Evolutionary conservation across 805 yeast species (phyloP), one percentile per base, ranked within the genome.

Genomic region (Wickerhamiella sorbophila): DNA sequence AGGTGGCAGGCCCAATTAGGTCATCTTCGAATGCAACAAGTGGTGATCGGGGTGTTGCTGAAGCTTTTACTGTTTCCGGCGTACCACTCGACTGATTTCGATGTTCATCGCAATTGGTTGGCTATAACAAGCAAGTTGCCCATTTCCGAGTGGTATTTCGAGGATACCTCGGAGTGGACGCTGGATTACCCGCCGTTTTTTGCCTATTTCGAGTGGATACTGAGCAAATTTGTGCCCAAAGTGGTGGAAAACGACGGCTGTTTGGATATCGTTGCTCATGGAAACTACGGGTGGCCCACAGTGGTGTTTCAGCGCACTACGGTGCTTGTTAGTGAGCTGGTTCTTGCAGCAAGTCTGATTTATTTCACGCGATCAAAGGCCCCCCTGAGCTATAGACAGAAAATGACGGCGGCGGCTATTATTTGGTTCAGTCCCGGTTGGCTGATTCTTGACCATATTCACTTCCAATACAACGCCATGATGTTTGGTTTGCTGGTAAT

Each of bases 181-280:
- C 64, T 91, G 33, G 98, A 91, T 59, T 91, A 88, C 61, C 98
- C 99, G 9, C 99, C 99, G 0, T 83, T 86, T 53, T 91, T 91
- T 61, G 98, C 98, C 0, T 87, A 85, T 60, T 88, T 91, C 52
- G 98, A 91, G 59, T 85, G 86, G 82, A 17, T 69, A 2, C 57
- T 91, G 38, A 69, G 94, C 0, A 77, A 69, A 40, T 68, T 82
- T 42, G 88, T 81, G 1, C 94, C 95, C 0, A 39, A 51, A 1
- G 22, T 55, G 0, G 93, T 82, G 1, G 63, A 59, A 4, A 58
- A 66, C 3, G 95, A 87, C 59, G 95, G 95, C 0, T 79, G 93
- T 54, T 65, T 87, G 34, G 79, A 72, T 39, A 69, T 87, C 34
- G 75, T 75, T 0, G 71, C 64, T 31, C 68, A 66, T 32, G 94